These are phyloP conservation scores for Metarhizium brunneum DNA, from an alignment of 2,329 filamentous ascomycete genomes.

Conservation along the genomic window DNA sequence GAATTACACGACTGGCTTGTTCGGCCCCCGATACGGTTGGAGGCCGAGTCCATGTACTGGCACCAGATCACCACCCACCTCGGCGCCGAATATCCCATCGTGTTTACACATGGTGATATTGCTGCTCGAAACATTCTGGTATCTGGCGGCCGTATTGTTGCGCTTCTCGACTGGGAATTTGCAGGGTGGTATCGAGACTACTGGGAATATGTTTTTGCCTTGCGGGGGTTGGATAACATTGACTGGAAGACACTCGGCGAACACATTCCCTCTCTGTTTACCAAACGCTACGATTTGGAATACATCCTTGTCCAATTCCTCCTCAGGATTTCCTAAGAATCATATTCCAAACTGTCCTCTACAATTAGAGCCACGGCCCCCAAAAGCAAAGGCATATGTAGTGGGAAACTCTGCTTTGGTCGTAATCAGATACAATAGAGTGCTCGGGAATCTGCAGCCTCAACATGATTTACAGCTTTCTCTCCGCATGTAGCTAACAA, in stretches of 20 bases:
- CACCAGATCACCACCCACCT: conserved; percentile 15
- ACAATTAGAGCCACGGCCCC: no score
- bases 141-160: conserved; percentile 6
- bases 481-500: no score
- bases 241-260: conserved; percentile 9
- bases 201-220: conserved; percentile 8
- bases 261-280: background rate
- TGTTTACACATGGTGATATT: conserved; percentile 9
- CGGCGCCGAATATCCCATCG: conserved; percentile 9
- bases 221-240: conserved; percentile 9
- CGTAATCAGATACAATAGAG: no score
- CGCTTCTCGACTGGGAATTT: conserved; percentile 8
- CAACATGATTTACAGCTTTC: no score
- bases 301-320: background rate
- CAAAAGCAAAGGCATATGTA: no score
- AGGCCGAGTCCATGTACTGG: conserved; percentile 12
- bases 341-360: no score
- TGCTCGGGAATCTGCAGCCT: no score
- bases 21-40: conserved; percentile 8
- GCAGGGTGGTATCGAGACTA: conserved; percentile 9
- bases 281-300: background rate
- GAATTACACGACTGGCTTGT: conserved; percentile 17
- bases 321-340: background rate
- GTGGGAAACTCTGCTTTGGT: no score
- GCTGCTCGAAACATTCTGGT: conserved; percentile 9